Base-by-base conservation (phyloP, 2,329 filamentous ascomycete genomes). In the Chrysoporthe puriensis region DNA sequence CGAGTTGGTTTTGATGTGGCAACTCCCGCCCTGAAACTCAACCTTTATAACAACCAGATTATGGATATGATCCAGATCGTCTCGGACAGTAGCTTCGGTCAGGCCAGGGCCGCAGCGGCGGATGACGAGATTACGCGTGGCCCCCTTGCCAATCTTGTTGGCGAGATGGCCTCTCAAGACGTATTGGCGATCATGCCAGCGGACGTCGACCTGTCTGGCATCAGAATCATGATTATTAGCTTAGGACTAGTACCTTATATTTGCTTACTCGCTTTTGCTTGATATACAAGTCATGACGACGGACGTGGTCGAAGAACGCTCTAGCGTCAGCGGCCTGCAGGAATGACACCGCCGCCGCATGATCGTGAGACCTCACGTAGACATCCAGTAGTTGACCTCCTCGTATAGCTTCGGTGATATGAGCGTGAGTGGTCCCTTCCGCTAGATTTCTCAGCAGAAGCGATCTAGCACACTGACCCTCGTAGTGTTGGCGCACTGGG, bases 31-130 rank as follows among this genome's bases (percentile, higher is more conserved):
- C 2, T 79, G 77, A 76, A 91, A 90, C 8, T 79, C 78, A 57
- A 96, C 79, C 56, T 85, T 85, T 73, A 96, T 83, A 13, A 96
- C 85, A 32, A 90, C 81, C 1, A 96, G 83, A 70, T 92, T 92
- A 80, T 95, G 89, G 69, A 96, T 95, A 75, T 96, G 93, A 34
- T 94, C 90, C 48, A 96, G 83, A 73, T 96, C 91, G 4, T 89
- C 84, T 13, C 90, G 88, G 70, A 96, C 88, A 18, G 79, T 78
- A 8, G 86, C 79, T 71, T 89, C 89, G 0, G 88, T 93, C 71
- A 91, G 80, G 64, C 80, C 84, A 64, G 80, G 80, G 72, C 82
- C 82, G 71, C 86, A 86, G 11, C 85, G 84, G 67, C 86, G 85
- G 54, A 96, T 85, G 26, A 94, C 79, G 48, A 96, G 77, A 73